These are phyloP conservation scores for Cladosporium sp. DNA, from an alignment of 2,329 filamentous ascomycete genomes.

Conservation along the genomic window DNA sequence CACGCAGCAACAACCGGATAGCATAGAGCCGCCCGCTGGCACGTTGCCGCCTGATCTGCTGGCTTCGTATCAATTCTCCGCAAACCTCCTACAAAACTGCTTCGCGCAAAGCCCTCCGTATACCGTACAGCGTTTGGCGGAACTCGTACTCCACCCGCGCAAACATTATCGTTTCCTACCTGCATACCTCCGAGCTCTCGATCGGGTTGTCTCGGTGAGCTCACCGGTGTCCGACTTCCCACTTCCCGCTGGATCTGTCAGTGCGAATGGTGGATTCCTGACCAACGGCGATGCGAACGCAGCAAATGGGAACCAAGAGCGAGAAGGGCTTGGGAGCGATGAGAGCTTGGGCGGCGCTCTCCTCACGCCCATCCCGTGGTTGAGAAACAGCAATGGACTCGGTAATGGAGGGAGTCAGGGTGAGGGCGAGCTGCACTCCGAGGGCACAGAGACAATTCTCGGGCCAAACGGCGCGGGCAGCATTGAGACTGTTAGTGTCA, in stretches of 20 bases:
- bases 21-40: conserved; percentile 32
- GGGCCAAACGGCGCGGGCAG: conserved; percentile 74
- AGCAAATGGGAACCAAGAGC: conserved; percentile 59
- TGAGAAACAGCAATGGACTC: conserved; percentile 37
- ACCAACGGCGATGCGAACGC: conserved; percentile 49
- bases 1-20: conserved; percentile 32
- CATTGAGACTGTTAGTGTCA: conserved; percentile 76
- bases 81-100: conserved; percentile 36
- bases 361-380: conserved; percentile 91
- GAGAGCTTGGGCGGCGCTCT: conserved; percentile 86
- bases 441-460: conserved; percentile 75
- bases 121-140: conserved; percentile 86
- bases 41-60: conserved; percentile 61
- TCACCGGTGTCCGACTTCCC: conserved; percentile 79
- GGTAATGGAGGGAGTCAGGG: conserved; percentile 23
- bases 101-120: conserved; percentile 80
- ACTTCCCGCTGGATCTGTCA: conserved; percentile 55
- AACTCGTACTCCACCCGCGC: conserved; percentile 73
- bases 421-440: conserved; percentile 58
- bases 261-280: conserved; percentile 44
- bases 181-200: conserved; percentile 83
- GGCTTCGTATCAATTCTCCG: conserved; percentile 43
- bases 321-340: conserved; percentile 65
- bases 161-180: conserved; percentile 77
- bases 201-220: conserved; percentile 86